Percentiles rank a stretch among this genome's conserved stretches.
phyloP scores from a whole-genome alignment of 257 asterid species.

The Solanum chilense region DNA sequence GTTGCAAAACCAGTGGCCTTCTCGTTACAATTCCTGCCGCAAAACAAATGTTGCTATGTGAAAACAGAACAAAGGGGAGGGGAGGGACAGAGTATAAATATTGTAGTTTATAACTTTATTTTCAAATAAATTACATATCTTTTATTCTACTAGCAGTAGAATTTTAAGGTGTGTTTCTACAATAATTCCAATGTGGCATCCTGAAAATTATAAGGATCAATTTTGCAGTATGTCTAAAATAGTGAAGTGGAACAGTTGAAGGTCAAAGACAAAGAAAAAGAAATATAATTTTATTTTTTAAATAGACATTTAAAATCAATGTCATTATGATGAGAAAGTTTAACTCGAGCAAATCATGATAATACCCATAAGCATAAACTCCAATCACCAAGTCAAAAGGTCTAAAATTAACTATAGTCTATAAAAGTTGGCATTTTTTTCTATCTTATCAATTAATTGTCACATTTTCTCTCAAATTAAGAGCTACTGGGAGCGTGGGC shows the following conservation, averaged over 20 bases:
- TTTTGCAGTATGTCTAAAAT: background rate
- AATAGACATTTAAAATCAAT: background rate
- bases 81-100: background rate
- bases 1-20: conserved; percentile 35
- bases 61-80: background rate
- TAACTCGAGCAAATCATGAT: background rate
- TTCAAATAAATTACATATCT: background rate
- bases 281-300: background rate
- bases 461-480: background rate
- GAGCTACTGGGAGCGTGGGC: background rate
- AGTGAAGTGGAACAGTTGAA: background rate
- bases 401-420: background rate
- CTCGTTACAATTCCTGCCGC: conserved; percentile 37
- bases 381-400: background rate
- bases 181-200: background rate
- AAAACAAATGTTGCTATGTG: background rate
- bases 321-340: background rate
- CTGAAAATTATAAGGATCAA: background rate
- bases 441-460: background rate
- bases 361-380: background rate
- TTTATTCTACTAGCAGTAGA: background rate
- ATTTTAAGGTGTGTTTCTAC: background rate
- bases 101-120: background rate
- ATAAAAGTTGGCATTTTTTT: background rate
- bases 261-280: background rate